Evolutionary conservation across 2,329 filamentous ascomycete species (phyloP).

Genomic region (Myriosclerotinia curreyana): DNA sequence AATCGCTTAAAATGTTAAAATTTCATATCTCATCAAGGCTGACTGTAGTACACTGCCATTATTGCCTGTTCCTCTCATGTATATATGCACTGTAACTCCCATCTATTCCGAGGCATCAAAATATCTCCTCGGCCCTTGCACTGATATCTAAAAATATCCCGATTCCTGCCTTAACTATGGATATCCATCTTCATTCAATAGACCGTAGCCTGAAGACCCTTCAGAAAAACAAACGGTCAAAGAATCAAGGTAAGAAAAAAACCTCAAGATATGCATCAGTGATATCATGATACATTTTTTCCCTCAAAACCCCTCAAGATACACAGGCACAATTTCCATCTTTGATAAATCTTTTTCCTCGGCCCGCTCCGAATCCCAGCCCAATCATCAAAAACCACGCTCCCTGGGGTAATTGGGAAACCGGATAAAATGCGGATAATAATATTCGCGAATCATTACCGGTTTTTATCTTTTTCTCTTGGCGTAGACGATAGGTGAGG

Average conservation of each 20-base stretch:
- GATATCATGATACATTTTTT: constrained; percentile 5
- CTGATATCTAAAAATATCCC: constrained; percentile 4
- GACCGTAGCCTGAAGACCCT: not conserved
- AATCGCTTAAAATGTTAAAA: not conserved
- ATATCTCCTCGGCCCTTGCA: not conserved
- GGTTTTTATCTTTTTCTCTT: constrained; percentile 1
- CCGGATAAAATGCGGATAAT: constrained; percentile 6
- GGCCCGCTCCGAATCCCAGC: not conserved
- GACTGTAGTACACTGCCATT: constrained; percentile 3
- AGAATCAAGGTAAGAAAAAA: not conserved
- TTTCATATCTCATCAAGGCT: not conserved
- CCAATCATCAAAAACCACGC: constrained; percentile 10
- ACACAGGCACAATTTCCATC: not conserved
- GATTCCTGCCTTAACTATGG: not conserved
- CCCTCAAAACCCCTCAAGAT: not conserved
- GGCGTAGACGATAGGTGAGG: constrained; percentile 1
- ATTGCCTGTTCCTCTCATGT: not conserved
- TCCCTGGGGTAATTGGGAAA: not conserved
- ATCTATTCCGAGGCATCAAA: not conserved
- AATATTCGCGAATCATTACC: not conserved
- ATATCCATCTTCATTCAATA: not conserved
- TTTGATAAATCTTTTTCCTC: not conserved
- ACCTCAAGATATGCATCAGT: constrained; percentile 8
- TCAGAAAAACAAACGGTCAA: not conserved
- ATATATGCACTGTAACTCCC: constrained; percentile 5